A percentile compares a stretch with the other conserved stretches of the same genome.
Evolutionary conservation across 2,329 filamentous ascomycete genomes (phyloP).

Genomic region (Madurella mycetomatis): DNA sequence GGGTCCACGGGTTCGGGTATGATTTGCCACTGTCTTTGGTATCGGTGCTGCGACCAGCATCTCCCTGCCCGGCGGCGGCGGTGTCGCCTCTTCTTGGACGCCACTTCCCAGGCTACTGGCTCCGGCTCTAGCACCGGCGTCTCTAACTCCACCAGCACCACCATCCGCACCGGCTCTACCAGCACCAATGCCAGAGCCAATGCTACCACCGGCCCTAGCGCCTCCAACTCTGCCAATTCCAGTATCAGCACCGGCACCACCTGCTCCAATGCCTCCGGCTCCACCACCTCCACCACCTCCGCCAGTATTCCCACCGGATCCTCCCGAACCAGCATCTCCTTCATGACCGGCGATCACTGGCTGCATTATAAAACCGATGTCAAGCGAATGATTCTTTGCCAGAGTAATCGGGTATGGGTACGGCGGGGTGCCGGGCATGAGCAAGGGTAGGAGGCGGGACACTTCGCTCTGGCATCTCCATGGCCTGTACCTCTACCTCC

Average conservation of each 20-base stretch:
- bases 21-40: not conserved
- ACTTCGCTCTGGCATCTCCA: not conserved
- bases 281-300: not conserved
- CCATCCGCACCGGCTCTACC: not conserved
- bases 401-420: not conserved
- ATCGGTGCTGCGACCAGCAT: not conserved
- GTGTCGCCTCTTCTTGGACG: not conserved
- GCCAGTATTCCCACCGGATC: not conserved
- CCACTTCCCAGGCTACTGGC: not conserved
- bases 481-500: no score
- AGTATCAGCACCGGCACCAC: no score
- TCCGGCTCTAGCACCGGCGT: not conserved
- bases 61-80: no score
- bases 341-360: no score
- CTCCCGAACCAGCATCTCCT: not conserved
- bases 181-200: not conserved
- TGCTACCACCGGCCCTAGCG: no score
- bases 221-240: no score
- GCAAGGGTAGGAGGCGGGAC: not conserved
- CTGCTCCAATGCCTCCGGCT: not conserved
- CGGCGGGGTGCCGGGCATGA: not conserved
- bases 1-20: conserved; percentile 3
- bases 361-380: not conserved
- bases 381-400: not conserved
- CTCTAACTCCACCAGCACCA: not conserved